phyloP scores from a whole-genome alignment of 192 early-diverging fungal species.

The Mortierella antarctica region DNA sequence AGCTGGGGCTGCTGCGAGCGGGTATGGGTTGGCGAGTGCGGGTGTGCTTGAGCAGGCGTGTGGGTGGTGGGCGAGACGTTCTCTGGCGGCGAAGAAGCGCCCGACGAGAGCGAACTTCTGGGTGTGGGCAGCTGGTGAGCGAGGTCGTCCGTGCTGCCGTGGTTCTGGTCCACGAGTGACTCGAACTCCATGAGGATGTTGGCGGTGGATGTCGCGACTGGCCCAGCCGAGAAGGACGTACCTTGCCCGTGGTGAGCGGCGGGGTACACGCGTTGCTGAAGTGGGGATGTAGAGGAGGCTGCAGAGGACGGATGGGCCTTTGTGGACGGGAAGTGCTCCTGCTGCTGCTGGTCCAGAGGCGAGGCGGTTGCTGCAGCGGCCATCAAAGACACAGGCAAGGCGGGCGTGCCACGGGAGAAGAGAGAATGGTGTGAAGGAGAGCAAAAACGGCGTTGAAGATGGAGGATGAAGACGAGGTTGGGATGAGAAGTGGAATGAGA shows the following conservation, averaged over 20 bases:
- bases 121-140: slow-evolving; percentile 44
- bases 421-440: background rate
- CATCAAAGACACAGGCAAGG: background rate
- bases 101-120: slow-evolving; percentile 36
- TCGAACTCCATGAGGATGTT: slow-evolving; percentile 17
- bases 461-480: background rate
- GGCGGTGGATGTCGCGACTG: background rate
- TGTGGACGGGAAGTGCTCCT: background rate
- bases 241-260: background rate
- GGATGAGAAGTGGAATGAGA: too few relatives aligned
- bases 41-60: slow-evolving; percentile 6
- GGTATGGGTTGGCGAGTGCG: slow-evolving; percentile 8
- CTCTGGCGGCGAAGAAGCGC: slow-evolving; percentile 29
- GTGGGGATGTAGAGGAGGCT: background rate
- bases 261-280: background rate
- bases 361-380: slow-evolving; percentile 30
- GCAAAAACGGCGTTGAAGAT: too few relatives aligned
- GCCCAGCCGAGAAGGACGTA: too few relatives aligned
- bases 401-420: background rate
- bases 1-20: slow-evolving; percentile 7
- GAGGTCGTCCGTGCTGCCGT: background rate
- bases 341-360: slow-evolving; percentile 32
- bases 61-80: slow-evolving; percentile 18
- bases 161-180: background rate
- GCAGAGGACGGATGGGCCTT: background rate